Evolutionary conservation across 176 grass and related monocot genomes (phyloP).

Genomic region (Eleusine indica): DNA sequence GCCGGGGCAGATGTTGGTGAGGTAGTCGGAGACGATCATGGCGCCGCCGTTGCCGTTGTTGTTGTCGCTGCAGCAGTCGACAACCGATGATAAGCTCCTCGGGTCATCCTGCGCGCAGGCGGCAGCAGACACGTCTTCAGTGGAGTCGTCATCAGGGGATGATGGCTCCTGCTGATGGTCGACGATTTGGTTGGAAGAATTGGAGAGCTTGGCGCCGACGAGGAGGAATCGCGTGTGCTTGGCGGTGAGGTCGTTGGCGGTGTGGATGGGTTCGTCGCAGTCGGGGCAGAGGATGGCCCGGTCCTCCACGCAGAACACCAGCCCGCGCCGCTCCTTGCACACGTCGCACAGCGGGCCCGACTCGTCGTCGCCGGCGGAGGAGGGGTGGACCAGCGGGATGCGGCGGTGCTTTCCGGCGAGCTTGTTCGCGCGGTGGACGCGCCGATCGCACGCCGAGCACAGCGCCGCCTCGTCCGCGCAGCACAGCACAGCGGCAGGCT

Average conservation of each 20-base stretch:
- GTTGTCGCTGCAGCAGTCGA: not conserved
- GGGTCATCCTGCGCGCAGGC: not conserved
- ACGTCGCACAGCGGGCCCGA: constrained; percentile 70
- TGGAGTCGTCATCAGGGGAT: constrained; percentile 9
- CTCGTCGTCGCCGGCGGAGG: not conserved
- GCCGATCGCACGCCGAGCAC: constrained; percentile 72
- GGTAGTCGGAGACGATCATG: constrained; percentile 80
- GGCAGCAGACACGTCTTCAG: not conserved
- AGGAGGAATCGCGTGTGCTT: constrained; percentile 94
- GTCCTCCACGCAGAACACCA: constrained; percentile 98
- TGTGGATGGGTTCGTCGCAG: constrained; percentile 85
- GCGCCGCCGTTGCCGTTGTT: constrained; percentile 23
- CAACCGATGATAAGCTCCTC: not conserved
- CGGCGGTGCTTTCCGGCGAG: constrained; percentile 85
- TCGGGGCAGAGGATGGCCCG: constrained; percentile 90
- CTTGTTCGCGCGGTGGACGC: constrained; percentile 83
- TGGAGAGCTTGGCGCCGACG: constrained; percentile 69
- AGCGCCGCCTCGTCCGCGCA: constrained; percentile 91
- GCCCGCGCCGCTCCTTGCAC: constrained; percentile 74
- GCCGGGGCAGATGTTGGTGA: constrained; percentile 84
- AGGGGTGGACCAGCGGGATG: constrained; percentile 50
- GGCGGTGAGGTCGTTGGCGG: constrained; percentile 78
- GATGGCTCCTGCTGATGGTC: constrained; percentile 12
- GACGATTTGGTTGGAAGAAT: not conserved
- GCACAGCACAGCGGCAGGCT: constrained; percentile 78